Percentiles rank a stretch among this genome's conserved stretches.
phyloP scores from a whole-genome alignment of 345 rosid genomes.

The Firmiana major region DNA sequence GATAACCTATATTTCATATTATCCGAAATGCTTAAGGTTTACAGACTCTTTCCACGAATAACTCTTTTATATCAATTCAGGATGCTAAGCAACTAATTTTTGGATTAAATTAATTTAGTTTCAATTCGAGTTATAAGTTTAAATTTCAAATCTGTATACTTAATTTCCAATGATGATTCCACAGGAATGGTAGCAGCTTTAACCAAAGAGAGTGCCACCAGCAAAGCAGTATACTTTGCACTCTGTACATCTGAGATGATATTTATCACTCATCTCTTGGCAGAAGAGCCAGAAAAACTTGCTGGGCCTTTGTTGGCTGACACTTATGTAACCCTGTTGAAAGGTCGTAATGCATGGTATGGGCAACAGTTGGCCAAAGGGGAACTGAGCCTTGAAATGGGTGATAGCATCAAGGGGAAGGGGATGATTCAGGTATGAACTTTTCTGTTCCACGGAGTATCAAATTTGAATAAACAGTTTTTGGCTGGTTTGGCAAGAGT shows the following conservation, averaged over 20 bases:
- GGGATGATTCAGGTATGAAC: conserved; percentile 94
- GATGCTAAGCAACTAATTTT: not conserved
- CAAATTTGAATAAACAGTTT: not conserved
- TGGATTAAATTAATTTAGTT: not conserved
- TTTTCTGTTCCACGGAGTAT: not conserved
- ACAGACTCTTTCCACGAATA: not conserved
- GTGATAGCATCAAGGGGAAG: conserved; percentile 87
- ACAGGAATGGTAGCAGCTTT: conserved; percentile 95
- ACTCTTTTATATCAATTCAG: not conserved
- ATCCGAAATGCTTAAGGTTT: not conserved
- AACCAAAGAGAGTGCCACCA: conserved; percentile 95
- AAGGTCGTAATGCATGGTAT: conserved; percentile 97
- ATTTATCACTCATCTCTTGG: conserved; percentile 87
- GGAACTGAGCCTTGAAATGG: conserved; percentile 71
- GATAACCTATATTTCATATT: not conserved
- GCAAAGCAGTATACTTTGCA: conserved; percentile 95
- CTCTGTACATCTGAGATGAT: conserved; percentile 98
- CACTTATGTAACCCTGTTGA: conserved; percentile 81
- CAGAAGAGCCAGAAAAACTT: conserved; percentile 89
- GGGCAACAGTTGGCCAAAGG: conserved; percentile 89
- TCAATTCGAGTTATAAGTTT: not conserved
- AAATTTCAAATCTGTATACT: not conserved
- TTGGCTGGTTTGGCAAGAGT: not conserved
- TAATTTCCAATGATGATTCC: not conserved
- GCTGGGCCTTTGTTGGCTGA: conserved; percentile 96